Base-by-base conservation (phyloP, 208 protist species). In the Leishmania mexicana region DNA sequence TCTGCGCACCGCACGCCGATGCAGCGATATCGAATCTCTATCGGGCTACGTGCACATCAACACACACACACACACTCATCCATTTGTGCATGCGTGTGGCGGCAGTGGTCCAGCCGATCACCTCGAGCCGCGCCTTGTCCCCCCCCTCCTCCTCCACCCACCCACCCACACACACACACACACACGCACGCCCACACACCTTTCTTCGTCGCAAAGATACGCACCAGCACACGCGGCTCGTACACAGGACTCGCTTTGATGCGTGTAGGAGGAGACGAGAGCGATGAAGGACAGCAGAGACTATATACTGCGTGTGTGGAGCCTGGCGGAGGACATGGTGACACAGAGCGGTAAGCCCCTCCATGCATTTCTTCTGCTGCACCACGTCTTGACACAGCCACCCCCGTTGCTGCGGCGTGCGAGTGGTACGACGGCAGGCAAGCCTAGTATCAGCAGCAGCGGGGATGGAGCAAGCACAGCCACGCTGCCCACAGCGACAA, bases 261-360 rank as follows among this genome's bases (percentile, higher is more conserved):
- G 62, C 13, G 31, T 31, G 62, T 21, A 13, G 15, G 31, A 40
- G 58, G 58, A 40, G 45, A 24, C 1, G 70, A 67, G 35, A 57
- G 21, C 21, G 4, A 83, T 81, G 76, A 76, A 76, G 17, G 76
- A 84, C 19, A 64, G 76, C 1, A 51, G 82, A n/a, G 21, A 68
- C 24, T 74, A 78, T 24, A 53, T 85, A 13, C 70, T 64, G 51
- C 76, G 83, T 17, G 67, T 85, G 60, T 88, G 88, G 76, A 75
- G 58, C 17, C 81, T 88, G 13, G 85, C 91, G 21, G 91, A 95
- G 76, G 88, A 90, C 21, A 81, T 95, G n/a, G 83, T 82, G 58
- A 76, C 81, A 1, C 78, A 80, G 6, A 65, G 81, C 5, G 82
- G 88, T 31, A 81, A 95, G 83, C 80, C 77, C 4, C 83, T 90